These are phyloP conservation scores for Globisporangium spiculum DNA, from an alignment of 352 stramenopile species.

Conservation along the genomic window DNA sequence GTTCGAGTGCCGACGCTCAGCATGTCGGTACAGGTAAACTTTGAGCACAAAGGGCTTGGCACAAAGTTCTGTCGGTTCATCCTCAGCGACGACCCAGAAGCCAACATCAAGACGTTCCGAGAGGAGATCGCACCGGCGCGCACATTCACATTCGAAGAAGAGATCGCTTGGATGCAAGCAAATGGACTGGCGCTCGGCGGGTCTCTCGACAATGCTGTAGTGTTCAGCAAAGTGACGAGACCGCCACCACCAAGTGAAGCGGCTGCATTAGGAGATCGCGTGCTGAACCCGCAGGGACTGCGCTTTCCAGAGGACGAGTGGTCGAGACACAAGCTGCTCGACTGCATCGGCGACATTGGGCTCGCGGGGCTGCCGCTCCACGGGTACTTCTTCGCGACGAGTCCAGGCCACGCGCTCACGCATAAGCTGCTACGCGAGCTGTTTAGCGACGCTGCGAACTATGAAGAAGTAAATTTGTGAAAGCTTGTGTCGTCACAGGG, in stretches of 20 bases:
- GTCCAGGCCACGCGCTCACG: slow-evolving; percentile 61
- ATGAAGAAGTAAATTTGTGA: slow-evolving; percentile 20
- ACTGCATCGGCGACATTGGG: slow-evolving; percentile 65
- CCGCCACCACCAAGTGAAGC: not conserved
- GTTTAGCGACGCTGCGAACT: slow-evolving; percentile 45
- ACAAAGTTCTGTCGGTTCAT: slow-evolving; percentile 40
- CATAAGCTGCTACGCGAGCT: slow-evolving; percentile 54
- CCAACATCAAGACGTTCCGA: slow-evolving; percentile 29
- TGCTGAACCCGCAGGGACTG: slow-evolving; percentile 51
- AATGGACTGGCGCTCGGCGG: slow-evolving; percentile 53
- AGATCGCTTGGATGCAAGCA: slow-evolving; percentile 56
- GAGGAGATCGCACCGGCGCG: slow-evolving; percentile 42
- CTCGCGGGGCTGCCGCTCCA: slow-evolving; percentile 55
- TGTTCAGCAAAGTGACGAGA: slow-evolving; percentile 34
- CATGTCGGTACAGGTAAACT: slow-evolving; percentile 70
- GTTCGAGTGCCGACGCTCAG: slow-evolving; percentile 34
- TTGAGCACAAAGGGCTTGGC: slow-evolving; percentile 52
- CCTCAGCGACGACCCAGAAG: slow-evolving; percentile 29
- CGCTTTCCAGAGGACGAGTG: slow-evolving; percentile 59
- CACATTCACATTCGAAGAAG: slow-evolving; percentile 75
- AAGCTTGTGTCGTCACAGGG: too few relatives aligned
- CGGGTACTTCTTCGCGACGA: slow-evolving; percentile 66
- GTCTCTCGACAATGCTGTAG: slow-evolving; percentile 63
- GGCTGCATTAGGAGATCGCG: not conserved
- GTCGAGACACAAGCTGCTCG: slow-evolving; percentile 69